Evolutionary conservation across 164 flowering plant genomes (phyloP).

Genomic region (Stephania cephalantha): DNA sequence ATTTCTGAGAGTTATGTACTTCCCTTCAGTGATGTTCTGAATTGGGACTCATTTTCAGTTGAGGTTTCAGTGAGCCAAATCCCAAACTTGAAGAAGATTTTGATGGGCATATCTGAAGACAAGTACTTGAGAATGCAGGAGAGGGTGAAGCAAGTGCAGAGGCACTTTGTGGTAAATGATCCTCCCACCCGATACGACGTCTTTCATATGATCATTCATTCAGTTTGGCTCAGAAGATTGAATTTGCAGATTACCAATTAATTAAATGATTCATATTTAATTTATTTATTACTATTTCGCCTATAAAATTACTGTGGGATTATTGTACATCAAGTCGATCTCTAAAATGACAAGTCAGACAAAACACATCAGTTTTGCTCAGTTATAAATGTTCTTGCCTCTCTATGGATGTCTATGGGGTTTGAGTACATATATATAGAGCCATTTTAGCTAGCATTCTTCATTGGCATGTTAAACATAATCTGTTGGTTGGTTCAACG

Average conservation of each 20-base stretch:
- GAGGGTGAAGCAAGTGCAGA: constrained; percentile 18
- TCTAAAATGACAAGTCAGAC: too few species aligned
- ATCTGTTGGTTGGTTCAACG: too few species aligned
- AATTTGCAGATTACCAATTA: constrained; percentile 11
- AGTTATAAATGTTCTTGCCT: too few species aligned
- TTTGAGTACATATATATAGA: too few species aligned
- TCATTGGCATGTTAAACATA: too few species aligned
- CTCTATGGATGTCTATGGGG: too few species aligned
- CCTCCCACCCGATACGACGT: constrained; percentile 23
- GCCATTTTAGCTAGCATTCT: too few species aligned
- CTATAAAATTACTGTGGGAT: too few species aligned
- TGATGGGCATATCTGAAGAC: constrained; percentile 16
- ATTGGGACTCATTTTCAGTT: constrained; percentile 22
- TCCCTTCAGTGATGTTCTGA: constrained; percentile 10
- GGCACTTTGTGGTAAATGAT: constrained; percentile 21
- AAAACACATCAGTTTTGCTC: too few species aligned
- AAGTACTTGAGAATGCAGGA: constrained; percentile 20
- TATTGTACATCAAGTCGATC: too few species aligned
- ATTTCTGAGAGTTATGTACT: constrained; percentile 17
- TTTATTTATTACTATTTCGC: too few species aligned
- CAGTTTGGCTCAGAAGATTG: constrained; percentile 24
- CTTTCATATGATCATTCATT: constrained; percentile 25
- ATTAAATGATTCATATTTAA: too few species aligned
- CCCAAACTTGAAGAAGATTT: constrained; percentile 23
- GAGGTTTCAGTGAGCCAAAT: constrained; percentile 18